A percentile compares a stretch with the other conserved stretches of the same genome.
These are phyloP conservation scores for Aspergillus sp. DNA, from an alignment of 2,329 filamentous ascomycete genomes.

Conservation along the genomic window DNA sequence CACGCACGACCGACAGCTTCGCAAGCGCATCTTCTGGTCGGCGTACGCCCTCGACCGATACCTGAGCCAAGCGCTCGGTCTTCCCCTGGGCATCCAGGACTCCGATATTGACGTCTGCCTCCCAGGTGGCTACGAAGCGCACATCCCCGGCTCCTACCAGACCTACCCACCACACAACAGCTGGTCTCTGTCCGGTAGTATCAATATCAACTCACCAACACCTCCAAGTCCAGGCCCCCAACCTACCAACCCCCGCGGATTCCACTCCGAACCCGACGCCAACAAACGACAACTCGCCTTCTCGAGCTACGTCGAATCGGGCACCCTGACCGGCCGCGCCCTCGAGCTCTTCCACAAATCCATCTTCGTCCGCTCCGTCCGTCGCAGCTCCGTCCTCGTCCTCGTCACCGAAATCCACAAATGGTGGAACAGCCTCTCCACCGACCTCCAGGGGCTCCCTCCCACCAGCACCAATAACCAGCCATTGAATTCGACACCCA, in stretches of 20 bases:
- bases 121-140: constrained; percentile 44
- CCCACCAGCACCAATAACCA: background rate
- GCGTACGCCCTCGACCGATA: constrained; percentile 44
- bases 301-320: constrained; percentile 40
- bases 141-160: constrained; percentile 25
- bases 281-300: constrained; percentile 31
- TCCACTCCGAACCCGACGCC: constrained; percentile 4
- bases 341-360: constrained; percentile 44
- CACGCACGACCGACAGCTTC: constrained; percentile 38
- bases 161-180: background rate
- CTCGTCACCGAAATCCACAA: constrained; percentile 42
- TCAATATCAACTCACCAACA: background rate
- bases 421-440: constrained; percentile 43
- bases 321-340: constrained; percentile 39
- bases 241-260: constrained; percentile 6
- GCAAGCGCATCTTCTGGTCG: constrained; percentile 44
- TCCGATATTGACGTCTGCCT: constrained; percentile 47
- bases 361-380: constrained; percentile 40
- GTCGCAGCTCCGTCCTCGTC: constrained; percentile 36
- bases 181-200: background rate
- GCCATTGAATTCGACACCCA: background rate
- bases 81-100: constrained; percentile 43
- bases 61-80: constrained; percentile 39
- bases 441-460: constrained; percentile 22
- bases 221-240: background rate